phyloP scores from a whole-genome alignment of 2,329 filamentous ascomycete species.

The Aureobasidium sp. region DNA sequence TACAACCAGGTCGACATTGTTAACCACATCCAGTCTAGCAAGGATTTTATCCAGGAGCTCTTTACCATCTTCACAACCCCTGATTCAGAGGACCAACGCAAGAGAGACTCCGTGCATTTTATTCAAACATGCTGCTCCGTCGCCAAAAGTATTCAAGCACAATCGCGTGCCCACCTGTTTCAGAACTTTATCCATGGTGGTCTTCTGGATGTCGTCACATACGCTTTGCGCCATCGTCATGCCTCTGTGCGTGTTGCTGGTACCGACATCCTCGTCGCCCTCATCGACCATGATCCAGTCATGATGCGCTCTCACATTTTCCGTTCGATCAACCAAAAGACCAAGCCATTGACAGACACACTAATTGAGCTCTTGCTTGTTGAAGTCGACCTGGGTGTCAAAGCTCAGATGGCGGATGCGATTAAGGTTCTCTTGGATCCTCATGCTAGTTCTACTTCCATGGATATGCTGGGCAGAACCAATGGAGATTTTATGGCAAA shows the following conservation, averaged over 20 bases:
- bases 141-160: constrained; percentile 86
- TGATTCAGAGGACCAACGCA: constrained; percentile 57
- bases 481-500: constrained; percentile 63
- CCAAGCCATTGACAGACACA: constrained; percentile 78
- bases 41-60: constrained; percentile 69
- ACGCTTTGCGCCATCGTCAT: constrained; percentile 76
- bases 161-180: constrained; percentile 71
- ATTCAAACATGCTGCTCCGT: constrained; percentile 94
- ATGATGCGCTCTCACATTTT: constrained; percentile 94
- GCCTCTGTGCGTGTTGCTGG: constrained; percentile 82
- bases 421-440: constrained; percentile 88
- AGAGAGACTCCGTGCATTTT: constrained; percentile 91
- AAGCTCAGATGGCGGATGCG: constrained; percentile 89
- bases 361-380: constrained; percentile 85
- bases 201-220: constrained; percentile 82
- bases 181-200: constrained; percentile 84
- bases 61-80: constrained; percentile 74
- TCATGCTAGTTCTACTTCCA: constrained; percentile 49
- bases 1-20: constrained; percentile 99
- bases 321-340: constrained; percentile 80
- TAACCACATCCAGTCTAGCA: constrained; percentile 81
- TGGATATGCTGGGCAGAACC: constrained; percentile 51
- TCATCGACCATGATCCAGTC: constrained; percentile 91
- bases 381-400: constrained; percentile 88
- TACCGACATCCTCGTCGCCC: constrained; percentile 83